phyloP scores from a whole-genome alignment of 805 yeast species.

The Saccharomyces paradoxus region DNA sequence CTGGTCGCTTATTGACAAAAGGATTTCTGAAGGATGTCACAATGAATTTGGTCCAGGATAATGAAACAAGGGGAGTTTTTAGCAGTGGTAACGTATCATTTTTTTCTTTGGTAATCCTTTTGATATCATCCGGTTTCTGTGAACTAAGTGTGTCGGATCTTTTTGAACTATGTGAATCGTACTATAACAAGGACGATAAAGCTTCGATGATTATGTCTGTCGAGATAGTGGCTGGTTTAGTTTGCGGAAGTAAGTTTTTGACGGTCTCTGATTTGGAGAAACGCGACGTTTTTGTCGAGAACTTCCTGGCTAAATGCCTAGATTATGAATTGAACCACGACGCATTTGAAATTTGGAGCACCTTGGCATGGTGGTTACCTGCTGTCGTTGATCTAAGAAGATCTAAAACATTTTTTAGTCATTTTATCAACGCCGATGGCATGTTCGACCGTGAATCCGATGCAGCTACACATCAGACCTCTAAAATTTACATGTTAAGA shows the following conservation, averaged over 20 bases:
- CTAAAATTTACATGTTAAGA: constrained; percentile 46
- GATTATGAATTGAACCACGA: constrained; percentile 64
- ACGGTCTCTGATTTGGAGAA: constrained; percentile 25
- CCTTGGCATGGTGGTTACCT: constrained; percentile 69
- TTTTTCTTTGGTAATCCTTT: constrained; percentile 40
- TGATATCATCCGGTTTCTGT: constrained; percentile 38
- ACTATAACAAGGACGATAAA: constrained; percentile 60
- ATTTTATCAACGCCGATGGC: constrained; percentile 38
- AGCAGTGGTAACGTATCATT: constrained; percentile 58
- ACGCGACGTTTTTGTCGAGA: constrained; percentile 41
- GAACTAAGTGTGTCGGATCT: constrained; percentile 44
- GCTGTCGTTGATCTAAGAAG: constrained; percentile 61
- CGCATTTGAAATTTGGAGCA: constrained; percentile 62
- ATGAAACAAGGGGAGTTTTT: constrained; percentile 60
- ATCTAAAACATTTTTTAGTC: constrained; percentile 41
- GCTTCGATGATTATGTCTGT: constrained; percentile 66
- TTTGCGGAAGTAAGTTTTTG: constrained; percentile 42
- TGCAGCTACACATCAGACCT: constrained; percentile 57
- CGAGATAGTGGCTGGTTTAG: constrained; percentile 61
- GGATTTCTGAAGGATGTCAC: constrained; percentile 52
- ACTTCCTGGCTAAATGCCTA: constrained; percentile 40
- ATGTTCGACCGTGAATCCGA: constrained; percentile 41
- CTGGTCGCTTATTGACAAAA: constrained; percentile 42
- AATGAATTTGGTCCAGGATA: constrained; percentile 50
- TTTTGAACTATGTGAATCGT: constrained; percentile 38